Evolutionary conservation across 2,329 filamentous ascomycete genomes (phyloP).

Genomic region (Fusarium sp.): DNA sequence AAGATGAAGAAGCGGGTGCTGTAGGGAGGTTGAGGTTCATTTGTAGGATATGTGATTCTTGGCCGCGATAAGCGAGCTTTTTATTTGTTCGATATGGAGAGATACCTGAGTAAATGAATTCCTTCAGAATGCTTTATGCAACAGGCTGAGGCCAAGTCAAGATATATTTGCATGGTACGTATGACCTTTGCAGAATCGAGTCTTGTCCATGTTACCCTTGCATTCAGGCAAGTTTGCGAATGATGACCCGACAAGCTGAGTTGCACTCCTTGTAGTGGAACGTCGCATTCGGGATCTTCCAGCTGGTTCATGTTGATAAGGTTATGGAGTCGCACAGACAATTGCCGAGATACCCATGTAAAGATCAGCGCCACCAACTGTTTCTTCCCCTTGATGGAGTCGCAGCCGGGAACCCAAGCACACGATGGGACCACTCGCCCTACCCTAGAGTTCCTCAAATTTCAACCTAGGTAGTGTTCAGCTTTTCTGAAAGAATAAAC

Average conservation of each 20-base stretch:
- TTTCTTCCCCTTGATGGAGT: background rate
- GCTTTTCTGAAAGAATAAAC: background rate
- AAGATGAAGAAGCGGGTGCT: background rate
- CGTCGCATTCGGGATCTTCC: background rate
- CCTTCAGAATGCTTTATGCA: background rate
- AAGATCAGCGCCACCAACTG: background rate
- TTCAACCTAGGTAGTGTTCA: too few relatives aligned
- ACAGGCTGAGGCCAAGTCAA: background rate
- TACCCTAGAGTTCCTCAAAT: background rate
- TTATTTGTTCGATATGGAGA: background rate
- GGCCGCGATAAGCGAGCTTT: background rate
- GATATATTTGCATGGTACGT: background rate
- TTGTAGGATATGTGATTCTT: background rate
- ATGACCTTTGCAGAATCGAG: background rate
- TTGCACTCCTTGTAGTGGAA: background rate
- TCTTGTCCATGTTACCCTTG: background rate
- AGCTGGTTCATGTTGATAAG: background rate
- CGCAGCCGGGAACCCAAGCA: background rate
- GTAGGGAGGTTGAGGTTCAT: background rate
- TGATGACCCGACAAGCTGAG: background rate
- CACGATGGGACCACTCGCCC: background rate
- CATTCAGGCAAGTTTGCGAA: background rate
- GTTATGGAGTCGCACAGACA: background rate
- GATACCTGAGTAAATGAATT: background rate
- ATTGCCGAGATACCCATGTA: background rate